Percentiles rank a stretch among this genome's conserved stretches.
These are phyloP conservation scores for Neodidymelliopsis sp. DNA, from an alignment of 2,329 filamentous ascomycete genomes.

Conservation along the genomic window DNA sequence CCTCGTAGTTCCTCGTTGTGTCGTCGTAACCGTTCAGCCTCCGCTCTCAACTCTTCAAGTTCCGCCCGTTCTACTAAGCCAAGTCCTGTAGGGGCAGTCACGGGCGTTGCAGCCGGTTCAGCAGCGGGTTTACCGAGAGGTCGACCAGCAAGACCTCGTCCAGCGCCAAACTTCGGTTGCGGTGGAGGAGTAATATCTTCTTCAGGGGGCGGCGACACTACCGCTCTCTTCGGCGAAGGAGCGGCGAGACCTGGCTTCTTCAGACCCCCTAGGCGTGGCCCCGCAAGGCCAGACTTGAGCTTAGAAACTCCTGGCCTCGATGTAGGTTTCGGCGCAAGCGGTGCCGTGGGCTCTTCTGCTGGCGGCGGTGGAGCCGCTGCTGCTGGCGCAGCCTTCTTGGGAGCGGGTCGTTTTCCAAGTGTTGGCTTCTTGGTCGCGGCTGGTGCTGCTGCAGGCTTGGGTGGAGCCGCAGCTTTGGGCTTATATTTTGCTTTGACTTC, in stretches of 20 bases:
- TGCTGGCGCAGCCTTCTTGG: constrained; percentile 60
- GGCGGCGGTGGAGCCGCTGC: constrained; percentile 48
- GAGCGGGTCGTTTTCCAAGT: constrained; percentile 60
- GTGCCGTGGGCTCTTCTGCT: constrained; percentile 58
- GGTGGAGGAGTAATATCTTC: constrained; percentile 51
- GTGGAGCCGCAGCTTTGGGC: constrained; percentile 76
- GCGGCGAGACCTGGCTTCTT: constrained; percentile 52
- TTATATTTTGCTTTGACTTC: constrained; percentile 91
- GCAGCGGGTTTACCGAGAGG: constrained; percentile 86
- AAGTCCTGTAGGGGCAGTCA: constrained; percentile 67
- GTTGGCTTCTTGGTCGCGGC: constrained; percentile 48
- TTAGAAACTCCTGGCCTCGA: constrained; percentile 57
- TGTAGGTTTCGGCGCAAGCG: constrained; percentile 66
- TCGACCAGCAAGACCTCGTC: constrained; percentile 81
- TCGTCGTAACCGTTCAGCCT: constrained; percentile 79
- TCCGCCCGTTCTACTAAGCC: constrained; percentile 87
- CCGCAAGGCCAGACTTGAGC: constrained; percentile 50
- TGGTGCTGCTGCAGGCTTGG: constrained; percentile 61
- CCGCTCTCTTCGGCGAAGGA: constrained; percentile 51
- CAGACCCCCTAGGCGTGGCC: constrained; percentile 50
- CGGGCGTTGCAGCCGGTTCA: constrained; percentile 61
- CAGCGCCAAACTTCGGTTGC: constrained; percentile 67
- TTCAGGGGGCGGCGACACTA: constrained; percentile 57
- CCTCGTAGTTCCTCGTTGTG: constrained; percentile 82
- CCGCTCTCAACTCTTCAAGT: constrained; percentile 82